Base-by-base conservation (phyloP, 2,329 filamentous ascomycete genomes). In the Colletotrichum gigasporum region DNA sequence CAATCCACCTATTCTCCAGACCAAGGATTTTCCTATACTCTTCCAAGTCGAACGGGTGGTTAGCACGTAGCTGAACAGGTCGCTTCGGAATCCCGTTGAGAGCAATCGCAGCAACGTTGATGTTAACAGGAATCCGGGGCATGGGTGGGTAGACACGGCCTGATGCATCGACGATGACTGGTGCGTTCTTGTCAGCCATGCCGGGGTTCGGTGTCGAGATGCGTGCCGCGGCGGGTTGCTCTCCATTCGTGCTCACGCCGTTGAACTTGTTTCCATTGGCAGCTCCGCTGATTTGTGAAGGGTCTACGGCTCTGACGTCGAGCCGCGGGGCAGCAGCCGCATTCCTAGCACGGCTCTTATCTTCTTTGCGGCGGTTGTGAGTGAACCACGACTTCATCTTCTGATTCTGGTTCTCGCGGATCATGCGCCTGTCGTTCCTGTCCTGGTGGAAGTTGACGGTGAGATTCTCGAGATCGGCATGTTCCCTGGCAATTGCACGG, bases 101-200 rank as follows among this genome's bases (percentile, higher is more conserved):
- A n/a, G n/a, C n/a, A n/a, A 50, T 26, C 12, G 30, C 28, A 16
- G 44, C 28, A 26, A 32, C 28, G 8, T 44, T 61, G 26, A 44
- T 50, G 28, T 28, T 26, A 9, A 58, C 30, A 9, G 16, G 11
- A 18, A 80, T 75, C 1, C 72, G 74, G 39, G 73, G 71, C 30
- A 83, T 67, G 5, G 72, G 69, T 2, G 79, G 81, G 16, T 83
- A 71, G 5, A 77, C 60, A 2, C 71, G 71, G n/a, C 78, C 80
- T 3, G 77, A 73, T 0, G 74, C 70, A 60, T 79, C 76, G 18
- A 75, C 66, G 2, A 84, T 73, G 3, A 62, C n/a, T 42, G 4
- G 62, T 54, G 54, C 18, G 10, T 20, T 18, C 20, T 59, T 30
- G 1, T 57, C 42, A 5, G 30, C n/a, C 5, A 9, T 30, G n/a